Conservation (phyloP, 345 rosid species). For the Eutrema japonicum region DNA sequence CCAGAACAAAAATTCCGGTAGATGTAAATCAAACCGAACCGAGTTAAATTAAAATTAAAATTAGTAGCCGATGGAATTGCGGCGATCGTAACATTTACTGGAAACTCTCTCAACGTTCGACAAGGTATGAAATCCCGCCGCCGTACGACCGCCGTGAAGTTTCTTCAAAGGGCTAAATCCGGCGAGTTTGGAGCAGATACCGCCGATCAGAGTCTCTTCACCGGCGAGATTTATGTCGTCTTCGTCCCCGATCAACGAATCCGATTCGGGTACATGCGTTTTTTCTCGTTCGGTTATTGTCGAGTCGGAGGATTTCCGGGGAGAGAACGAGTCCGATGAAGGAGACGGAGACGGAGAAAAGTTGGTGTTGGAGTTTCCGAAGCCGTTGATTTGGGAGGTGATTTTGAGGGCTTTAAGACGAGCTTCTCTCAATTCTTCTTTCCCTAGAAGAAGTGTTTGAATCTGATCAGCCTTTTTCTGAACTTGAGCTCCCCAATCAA, state of each 20-base stretch:
- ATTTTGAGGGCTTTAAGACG: conserved; percentile 25
- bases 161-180: conserved; percentile 16
- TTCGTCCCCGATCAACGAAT: not conserved
- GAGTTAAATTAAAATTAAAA: not conserved
- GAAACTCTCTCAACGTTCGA: conserved; percentile 26
- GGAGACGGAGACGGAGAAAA: conserved; percentile 13
- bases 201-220: conserved; percentile 19
- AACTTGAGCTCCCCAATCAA: conserved; percentile 31
- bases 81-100: conserved; percentile 8
- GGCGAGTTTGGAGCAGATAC: conserved; percentile 19
- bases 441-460: conserved; percentile 13
- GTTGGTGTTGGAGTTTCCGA: conserved; percentile 6
- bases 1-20: conserved; percentile 46
- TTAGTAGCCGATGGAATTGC: conserved; percentile 23
- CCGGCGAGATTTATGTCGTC: not conserved
- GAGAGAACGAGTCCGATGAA: not conserved
- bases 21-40: not conserved
- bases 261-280: not conserved
- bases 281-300: not conserved
- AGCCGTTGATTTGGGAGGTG: conserved; percentile 23
- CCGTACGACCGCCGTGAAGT: conserved; percentile 3
- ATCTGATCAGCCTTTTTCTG: conserved; percentile 22
- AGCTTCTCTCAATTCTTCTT: conserved; percentile 25
- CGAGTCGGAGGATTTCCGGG: not conserved
- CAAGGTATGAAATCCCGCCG: conserved; percentile 2